Evolutionary conservation across 2,329 filamentous ascomycete genomes (phyloP), one percentile per base, ranked within the genome.

Genomic region (Alternaria novae-zelandiae): DNA sequence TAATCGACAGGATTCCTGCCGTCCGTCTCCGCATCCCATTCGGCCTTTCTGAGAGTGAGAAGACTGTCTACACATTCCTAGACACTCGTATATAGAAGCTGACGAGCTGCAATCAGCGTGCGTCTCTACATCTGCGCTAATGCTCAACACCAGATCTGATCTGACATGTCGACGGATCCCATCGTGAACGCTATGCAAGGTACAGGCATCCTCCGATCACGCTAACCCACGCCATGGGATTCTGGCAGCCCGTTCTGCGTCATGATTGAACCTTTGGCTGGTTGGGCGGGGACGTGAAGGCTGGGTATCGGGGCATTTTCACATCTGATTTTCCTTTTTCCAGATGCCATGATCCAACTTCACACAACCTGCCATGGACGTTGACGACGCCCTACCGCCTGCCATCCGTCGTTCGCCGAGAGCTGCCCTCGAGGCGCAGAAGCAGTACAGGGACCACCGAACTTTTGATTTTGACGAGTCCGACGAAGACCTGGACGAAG

Each of bases 331-430:
- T 62, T 53, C 30, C 43, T 62, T 62, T 54, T 55, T 58, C 11
- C 43, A 54, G 25, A 54, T 26, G 28, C 26, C 26, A 50, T 50
- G 25, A 36, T 49, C 59, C 57, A 61, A 55, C 54, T 30, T 53
- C 43, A 53, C 62, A 49, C 51, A 62, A 57, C 44, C 59, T 54
- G 63, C 57, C 23, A 73, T 73, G 70, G 60, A 68, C 49, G 21
- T 65, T 57, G 67, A 66, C 49, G 63, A 68, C 13, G 62, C 61
- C n/a, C 41, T 68, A 23, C 64, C 65, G 28, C 65, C 63, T 9
- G 61, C 64, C 32, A 69, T 72, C 44, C 71, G 69, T 25, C 71
- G 67, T 43, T 73, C 70, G 5, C 67, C 69, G 15, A 59, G 67
- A 61, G 70, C 69, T 50, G 50, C 61, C 21, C 60, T 72, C 17